Conservation (phyloP, 1,284 basidiomycete species). For the Ceratobasidium sp. region DNA sequence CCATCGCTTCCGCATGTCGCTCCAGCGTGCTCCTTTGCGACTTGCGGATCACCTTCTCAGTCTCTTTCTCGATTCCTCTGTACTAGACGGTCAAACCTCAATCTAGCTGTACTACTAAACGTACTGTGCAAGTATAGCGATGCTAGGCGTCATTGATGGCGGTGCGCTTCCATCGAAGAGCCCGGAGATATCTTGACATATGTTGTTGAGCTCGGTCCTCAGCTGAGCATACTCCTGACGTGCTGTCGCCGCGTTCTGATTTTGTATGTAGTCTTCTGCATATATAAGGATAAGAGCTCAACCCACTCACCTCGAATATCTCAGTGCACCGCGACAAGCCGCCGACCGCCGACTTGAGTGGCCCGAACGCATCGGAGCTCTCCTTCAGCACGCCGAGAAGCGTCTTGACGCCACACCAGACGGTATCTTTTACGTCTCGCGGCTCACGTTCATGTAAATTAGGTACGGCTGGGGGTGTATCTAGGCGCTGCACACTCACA, state of each 20-base stretch:
- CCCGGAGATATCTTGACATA: neutral
- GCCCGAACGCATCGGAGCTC: neutral
- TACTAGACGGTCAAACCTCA: neutral
- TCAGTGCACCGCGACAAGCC: neutral
- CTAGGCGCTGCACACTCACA: too few species aligned
- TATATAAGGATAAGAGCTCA: neutral
- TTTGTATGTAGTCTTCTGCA: too few species aligned
- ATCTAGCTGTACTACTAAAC: neutral
- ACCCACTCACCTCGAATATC: slow-evolving; percentile 5
- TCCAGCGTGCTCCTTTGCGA: neutral
- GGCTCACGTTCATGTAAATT: too few species aligned
- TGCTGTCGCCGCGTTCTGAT: neutral
- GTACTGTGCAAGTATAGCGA: neutral
- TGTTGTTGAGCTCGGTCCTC: neutral
- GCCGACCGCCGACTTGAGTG: slow-evolving; percentile 1
- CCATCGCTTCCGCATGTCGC: neutral
- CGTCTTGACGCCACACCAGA: neutral
- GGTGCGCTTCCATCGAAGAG: neutral
- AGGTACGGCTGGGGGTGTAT: too few species aligned
- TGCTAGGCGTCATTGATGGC: neutral
- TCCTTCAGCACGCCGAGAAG: neutral
- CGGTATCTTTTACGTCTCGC: too few species aligned
- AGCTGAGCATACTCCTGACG: slow-evolving; percentile 1
- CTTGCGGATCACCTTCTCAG: neutral
- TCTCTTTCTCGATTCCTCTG: neutral